A percentile compares a stretch with the other conserved stretches of the same genome.
Conservation (phyloP, 805 yeast species). For the Yamadazyma endophytica region DNA sequence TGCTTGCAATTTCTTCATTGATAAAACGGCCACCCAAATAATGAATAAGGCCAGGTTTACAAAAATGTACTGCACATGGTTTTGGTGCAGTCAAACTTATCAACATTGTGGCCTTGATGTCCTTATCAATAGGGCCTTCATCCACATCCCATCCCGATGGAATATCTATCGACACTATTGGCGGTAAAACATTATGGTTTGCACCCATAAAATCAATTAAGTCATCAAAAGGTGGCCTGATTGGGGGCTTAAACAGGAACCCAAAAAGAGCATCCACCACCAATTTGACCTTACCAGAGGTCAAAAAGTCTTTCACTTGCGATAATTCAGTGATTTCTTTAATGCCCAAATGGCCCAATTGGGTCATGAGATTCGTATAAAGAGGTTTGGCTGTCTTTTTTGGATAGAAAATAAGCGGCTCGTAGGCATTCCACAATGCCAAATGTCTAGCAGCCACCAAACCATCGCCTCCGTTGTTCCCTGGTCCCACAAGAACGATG, state of each 20-base stretch:
- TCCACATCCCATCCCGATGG: constrained; percentile 99
- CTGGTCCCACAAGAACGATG: constrained; percentile 85
- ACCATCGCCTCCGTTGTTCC: constrained; percentile 97
- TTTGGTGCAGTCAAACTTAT: constrained; percentile 93
- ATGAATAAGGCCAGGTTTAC: constrained; percentile 40
- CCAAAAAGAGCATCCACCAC: constrained; percentile 85
- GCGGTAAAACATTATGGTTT: constrained; percentile 43
- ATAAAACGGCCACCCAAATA: constrained; percentile 92
- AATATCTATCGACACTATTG: constrained; percentile 79
- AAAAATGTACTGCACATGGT: constrained; percentile 63
- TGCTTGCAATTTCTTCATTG: constrained; percentile 57
- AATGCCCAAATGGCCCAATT: constrained; percentile 62
- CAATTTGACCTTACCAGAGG: constrained; percentile 23
- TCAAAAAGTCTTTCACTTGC: constrained; percentile 18
- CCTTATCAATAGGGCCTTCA: constrained; percentile 57
- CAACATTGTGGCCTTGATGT: constrained; percentile 60
- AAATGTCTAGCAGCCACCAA: constrained; percentile 92
- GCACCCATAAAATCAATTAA: constrained; percentile 22
- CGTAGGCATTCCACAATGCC: constrained; percentile 66
- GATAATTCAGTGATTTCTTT: constrained; percentile 45
- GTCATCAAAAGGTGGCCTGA: constrained; percentile 70
- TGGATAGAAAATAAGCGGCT: constrained; percentile 78
- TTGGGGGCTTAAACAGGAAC: constrained; percentile 86
- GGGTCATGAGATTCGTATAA: constrained; percentile 59
- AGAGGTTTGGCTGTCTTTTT: constrained; percentile 52